Evolutionary conservation across 257 asterid species (phyloP).

Genomic region (Galeopsis tetrahit): DNA sequence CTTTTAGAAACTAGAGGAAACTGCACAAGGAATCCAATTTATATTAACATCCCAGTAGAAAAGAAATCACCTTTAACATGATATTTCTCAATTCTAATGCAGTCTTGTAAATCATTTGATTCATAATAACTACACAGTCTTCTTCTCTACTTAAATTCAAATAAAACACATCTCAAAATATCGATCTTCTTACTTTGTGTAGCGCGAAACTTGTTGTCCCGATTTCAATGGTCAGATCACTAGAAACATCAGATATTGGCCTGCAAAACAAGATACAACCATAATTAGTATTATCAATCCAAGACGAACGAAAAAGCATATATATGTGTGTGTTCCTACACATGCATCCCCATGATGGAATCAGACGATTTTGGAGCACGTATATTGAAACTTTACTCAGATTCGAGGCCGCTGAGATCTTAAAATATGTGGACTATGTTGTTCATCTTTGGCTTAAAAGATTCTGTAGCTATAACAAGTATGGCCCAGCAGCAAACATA

Average conservation of each 20-base stretch:
- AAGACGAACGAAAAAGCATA: conserved; percentile 4
- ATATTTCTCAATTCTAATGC: neutral
- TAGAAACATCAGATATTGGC: conserved; percentile 97
- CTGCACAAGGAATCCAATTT: conserved; percentile 45
- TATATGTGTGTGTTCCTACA: conserved; percentile 37
- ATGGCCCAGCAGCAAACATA: conserved; percentile 34
- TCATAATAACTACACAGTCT: neutral
- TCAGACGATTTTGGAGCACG: conserved; percentile 21
- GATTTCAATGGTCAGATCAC: conserved; percentile 89
- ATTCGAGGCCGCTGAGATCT: conserved; percentile 9
- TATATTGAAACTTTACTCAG: neutral
- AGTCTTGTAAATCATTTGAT: neutral
- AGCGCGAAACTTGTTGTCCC: conserved; percentile 80
- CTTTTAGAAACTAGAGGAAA: conserved; percentile 88
- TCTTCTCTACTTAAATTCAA: neutral
- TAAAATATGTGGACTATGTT: conserved; percentile 35
- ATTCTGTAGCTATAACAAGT: conserved; percentile 21
- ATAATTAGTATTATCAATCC: conserved; percentile 3
- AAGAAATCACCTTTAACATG: too few species aligned
- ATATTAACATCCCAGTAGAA: neutral
- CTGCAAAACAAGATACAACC: conserved; percentile 49
- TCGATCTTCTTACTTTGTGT: conserved; percentile 63
- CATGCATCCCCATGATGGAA: conserved; percentile 37
- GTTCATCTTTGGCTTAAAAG: conserved; percentile 17
- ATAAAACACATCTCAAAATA: neutral